Evolutionary conservation across 371 early-diverging fungal genomes (phyloP).

Genomic region (Massospora cicadina): DNA sequence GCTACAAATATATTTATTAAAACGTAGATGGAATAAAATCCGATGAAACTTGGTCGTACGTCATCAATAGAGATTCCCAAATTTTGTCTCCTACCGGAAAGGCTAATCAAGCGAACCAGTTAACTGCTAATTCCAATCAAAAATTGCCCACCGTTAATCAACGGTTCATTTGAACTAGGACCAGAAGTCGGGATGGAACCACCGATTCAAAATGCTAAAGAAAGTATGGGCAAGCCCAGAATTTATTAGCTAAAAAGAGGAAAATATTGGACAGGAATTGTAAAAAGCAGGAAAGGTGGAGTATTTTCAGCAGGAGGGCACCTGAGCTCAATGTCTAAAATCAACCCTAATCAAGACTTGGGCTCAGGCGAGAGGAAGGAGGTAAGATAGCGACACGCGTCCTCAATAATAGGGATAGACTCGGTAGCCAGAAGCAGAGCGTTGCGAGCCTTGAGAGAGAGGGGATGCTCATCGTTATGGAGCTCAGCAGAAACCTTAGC

Average conservation of each 20-base stretch:
- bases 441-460: neutral
- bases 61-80: too few relatives aligned
- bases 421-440: constrained; percentile 3
- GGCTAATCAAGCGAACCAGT: too few relatives aligned
- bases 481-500: neutral
- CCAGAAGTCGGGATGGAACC: too few relatives aligned
- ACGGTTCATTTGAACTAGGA: too few relatives aligned
- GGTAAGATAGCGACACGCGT: constrained; percentile 3
- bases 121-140: too few relatives aligned
- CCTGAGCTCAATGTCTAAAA: neutral
- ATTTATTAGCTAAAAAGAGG: neutral
- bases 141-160: too few relatives aligned
- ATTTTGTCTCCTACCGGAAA: too few relatives aligned
- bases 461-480: neutral
- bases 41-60: too few relatives aligned
- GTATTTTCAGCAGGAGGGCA: neutral
- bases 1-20: too few relatives aligned
- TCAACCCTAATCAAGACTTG: neutral
- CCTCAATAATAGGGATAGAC: constrained; percentile 1
- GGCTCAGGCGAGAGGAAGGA: constrained; percentile 4
- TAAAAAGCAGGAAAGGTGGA: neutral
- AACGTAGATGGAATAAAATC: too few relatives aligned
- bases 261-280: neutral
- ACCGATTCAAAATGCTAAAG: too few relatives aligned
- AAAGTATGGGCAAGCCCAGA: too few relatives aligned